Conservation (phyloP, 345 rosid species). For the Eucalyptus grandis region DNA sequence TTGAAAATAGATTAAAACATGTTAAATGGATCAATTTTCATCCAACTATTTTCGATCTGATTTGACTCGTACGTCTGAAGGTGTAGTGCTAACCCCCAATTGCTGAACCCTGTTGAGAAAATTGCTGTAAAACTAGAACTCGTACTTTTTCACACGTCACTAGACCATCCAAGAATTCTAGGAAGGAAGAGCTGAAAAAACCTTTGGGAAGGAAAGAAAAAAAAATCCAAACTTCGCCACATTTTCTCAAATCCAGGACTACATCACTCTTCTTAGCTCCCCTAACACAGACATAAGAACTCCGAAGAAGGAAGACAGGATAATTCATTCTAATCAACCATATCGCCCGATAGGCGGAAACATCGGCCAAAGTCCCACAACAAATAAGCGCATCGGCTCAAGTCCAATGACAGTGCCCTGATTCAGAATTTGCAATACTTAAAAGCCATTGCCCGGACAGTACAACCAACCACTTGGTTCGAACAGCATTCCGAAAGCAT, state of each 20-base stretch:
- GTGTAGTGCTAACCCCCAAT: background rate
- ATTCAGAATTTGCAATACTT: background rate
- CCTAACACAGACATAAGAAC: background rate
- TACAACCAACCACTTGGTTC: background rate
- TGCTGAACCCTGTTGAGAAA: background rate
- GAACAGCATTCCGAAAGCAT: background rate
- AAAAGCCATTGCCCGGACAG: background rate
- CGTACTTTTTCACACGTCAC: background rate
- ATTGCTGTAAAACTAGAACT: background rate
- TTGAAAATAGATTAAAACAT: no score
- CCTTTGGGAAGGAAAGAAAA: background rate
- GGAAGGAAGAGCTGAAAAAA: background rate
- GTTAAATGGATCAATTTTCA: background rate
- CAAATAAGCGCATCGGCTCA: background rate
- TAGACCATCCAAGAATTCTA: background rate
- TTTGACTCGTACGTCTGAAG: background rate
- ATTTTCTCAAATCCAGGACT: background rate
- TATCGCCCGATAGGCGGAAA: background rate
- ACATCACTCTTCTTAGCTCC: background rate
- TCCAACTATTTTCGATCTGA: background rate
- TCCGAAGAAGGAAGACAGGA: background rate
- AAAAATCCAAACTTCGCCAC: background rate
- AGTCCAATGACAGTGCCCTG: background rate
- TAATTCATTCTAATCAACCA: background rate
- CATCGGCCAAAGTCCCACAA: background rate